phyloP scores from a whole-genome alignment of 805 yeast genomes.

The Yamadazyma philogaea region DNA sequence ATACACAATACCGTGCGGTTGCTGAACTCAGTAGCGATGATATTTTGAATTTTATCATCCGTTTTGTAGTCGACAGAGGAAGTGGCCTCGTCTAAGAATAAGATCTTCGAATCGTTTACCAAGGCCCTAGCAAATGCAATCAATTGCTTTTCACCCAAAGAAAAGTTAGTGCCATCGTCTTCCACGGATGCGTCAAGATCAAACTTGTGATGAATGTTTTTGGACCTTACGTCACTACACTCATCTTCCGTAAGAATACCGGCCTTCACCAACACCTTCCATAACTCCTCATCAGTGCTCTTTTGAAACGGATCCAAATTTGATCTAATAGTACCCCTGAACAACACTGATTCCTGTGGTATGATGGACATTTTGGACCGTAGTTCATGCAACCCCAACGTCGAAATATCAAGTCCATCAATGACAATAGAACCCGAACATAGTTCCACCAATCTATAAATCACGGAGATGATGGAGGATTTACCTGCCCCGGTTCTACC shows the following conservation, averaged over 20 bases:
- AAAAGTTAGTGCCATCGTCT: conserved; percentile 70
- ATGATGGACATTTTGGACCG: conserved; percentile 61
- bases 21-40: conserved; percentile 63
- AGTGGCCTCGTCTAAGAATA: conserved; percentile 84
- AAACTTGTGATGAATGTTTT: conserved; percentile 33
- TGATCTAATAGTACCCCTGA: conserved; percentile 53
- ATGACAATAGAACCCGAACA: conserved; percentile 46
- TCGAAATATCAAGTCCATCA: conserved; percentile 56
- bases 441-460: conserved; percentile 56
- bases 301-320: conserved; percentile 63
- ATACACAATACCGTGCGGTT: conserved; percentile 79
- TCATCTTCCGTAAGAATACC: conserved; percentile 32
- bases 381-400: conserved; percentile 50
- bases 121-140: conserved; percentile 82
- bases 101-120: conserved; percentile 67
- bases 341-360: conserved; percentile 70
- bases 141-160: conserved; percentile 78
- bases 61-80: conserved; percentile 83
- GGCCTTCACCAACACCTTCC: conserved; percentile 56
- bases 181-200: conserved; percentile 47
- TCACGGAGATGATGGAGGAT: conserved; percentile 59
- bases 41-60: conserved; percentile 70
- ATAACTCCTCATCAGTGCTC: conserved; percentile 47
- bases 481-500: conserved; percentile 92
- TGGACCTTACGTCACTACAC: conserved; percentile 29